These are phyloP conservation scores for Elongisporangium undulatum DNA, from an alignment of 352 stramenopile genomes.

Conservation along the genomic window DNA sequence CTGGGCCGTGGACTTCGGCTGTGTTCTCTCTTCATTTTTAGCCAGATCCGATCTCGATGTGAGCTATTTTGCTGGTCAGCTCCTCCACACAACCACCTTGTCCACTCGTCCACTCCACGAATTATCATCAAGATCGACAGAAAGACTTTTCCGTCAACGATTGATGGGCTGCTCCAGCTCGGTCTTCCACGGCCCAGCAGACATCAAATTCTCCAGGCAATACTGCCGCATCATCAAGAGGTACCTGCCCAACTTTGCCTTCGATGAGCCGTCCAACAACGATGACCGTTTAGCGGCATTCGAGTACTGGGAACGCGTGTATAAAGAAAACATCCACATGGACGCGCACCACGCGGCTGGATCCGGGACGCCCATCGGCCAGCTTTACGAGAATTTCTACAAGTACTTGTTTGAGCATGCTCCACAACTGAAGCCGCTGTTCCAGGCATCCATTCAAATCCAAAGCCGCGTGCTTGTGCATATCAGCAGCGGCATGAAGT, in stretches of 20 bases:
- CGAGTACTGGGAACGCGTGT: constrained; percentile 55
- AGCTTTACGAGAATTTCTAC: constrained; percentile 67
- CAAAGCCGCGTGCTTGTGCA: constrained; percentile 58
- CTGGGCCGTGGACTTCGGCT: too few species aligned
- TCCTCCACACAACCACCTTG: too few species aligned
- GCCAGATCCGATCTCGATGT: not conserved
- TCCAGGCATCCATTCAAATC: constrained; percentile 50
- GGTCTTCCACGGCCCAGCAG: not conserved
- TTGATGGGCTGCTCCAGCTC: not conserved
- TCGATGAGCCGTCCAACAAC: constrained; percentile 43
- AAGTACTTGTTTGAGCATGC: constrained; percentile 57
- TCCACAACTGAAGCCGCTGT: constrained; percentile 55
- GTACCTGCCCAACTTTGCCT: constrained; percentile 56
- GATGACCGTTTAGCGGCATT: constrained; percentile 50
- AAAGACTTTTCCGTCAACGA: not conserved
- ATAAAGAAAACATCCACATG: constrained; percentile 65
- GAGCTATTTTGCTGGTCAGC: too few species aligned
- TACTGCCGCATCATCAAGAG: constrained; percentile 61
- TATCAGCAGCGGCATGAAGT: constrained; percentile 63
- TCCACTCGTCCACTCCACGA: too few species aligned
- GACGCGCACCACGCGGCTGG: constrained; percentile 34
- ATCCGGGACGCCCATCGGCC: constrained; percentile 38
- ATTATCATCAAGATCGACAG: not conserved
- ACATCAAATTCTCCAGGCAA: constrained; percentile 50
- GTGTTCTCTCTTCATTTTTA: not conserved